These are phyloP conservation scores for Didymella pomorum DNA, from an alignment of 2,329 filamentous ascomycete species.

Conservation along the genomic window DNA sequence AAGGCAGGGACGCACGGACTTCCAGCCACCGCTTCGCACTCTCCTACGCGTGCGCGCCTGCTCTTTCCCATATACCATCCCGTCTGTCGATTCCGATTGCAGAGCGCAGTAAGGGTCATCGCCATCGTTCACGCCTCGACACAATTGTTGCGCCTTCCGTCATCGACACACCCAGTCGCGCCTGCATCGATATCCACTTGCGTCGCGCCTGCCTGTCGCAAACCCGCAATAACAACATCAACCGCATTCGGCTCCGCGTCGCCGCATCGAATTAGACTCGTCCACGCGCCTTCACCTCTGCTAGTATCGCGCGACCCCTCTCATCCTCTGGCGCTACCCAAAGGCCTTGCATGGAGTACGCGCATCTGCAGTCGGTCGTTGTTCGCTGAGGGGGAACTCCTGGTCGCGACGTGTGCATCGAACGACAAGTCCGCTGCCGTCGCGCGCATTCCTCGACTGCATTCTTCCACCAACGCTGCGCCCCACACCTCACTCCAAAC, in stretches of 20 bases:
- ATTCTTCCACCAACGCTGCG: slow-evolving; percentile 38
- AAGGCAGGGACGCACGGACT: slow-evolving; percentile 25
- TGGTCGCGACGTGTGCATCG: slow-evolving; percentile 32
- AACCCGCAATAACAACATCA: slow-evolving; percentile 31
- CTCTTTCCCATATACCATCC: slow-evolving; percentile 34
- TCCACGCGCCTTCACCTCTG: slow-evolving; percentile 22
- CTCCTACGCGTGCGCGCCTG: slow-evolving; percentile 31
- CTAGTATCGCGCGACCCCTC: slow-evolving; percentile 25
- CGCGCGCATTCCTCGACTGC: slow-evolving; percentile 35
- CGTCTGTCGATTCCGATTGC: slow-evolving; percentile 35
- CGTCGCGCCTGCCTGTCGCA: slow-evolving; percentile 31
- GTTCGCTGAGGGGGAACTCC: slow-evolving; percentile 45
- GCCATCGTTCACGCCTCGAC: slow-evolving; percentile 24
- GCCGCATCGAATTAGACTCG: slow-evolving; percentile 37
- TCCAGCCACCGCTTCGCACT: slow-evolving; percentile 15
- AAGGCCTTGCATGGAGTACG: slow-evolving; percentile 49
- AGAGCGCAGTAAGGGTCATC: slow-evolving; percentile 39
- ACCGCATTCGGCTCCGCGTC: slow-evolving; percentile 29
- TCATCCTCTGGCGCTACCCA: slow-evolving; percentile 22
- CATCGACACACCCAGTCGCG: slow-evolving; percentile 17
- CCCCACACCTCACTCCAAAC: slow-evolving; percentile 22
- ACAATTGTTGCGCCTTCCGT: slow-evolving; percentile 26
- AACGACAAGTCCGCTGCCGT: slow-evolving; percentile 27
- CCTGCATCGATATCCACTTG: slow-evolving; percentile 14
- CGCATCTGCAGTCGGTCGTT: slow-evolving; percentile 30